Evolutionary conservation across 1,284 basidiomycete genomes (phyloP), one percentile per base, ranked within the genome.

Genomic region (Malassezia vespertilionis): DNA sequence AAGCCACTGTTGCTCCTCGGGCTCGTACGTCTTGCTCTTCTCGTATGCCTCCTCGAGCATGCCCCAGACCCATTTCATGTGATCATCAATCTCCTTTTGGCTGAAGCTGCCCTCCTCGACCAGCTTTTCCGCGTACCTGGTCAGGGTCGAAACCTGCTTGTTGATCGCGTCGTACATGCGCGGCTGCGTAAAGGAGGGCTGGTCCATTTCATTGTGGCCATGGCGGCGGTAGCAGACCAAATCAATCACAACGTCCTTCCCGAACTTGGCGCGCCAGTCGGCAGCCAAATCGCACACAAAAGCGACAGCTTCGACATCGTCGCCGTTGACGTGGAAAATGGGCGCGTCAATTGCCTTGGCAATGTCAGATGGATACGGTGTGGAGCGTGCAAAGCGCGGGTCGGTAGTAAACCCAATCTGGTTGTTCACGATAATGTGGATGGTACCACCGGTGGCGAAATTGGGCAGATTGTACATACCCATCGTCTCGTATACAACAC

Each of bases 361-460:
- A 63, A 99, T 86, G 72, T 99, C 93, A 45, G 91, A 95, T n/a
- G 85, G 85, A 76, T 99, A 97, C 32, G 93, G 86, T 2, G 93
- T 99, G 12, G 91, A 97, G 54, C 91, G 90, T 42, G 90, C 76
- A 75, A 96, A 96, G 55, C 90, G 83, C 39, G 93, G 93, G 72
- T 96, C 91, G 46, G 93, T 99, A 52, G 93, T 99, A 78, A 99
- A 99, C 58, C 93, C 93, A 56, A 97, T 95, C 74, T 99, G 93
- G 76, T 99, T 99, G 79, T 99, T 99, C 65, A 99, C 89, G 65
- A 99, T 90, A 57, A 97, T 77, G 73, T 97, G 93, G 63, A 97
- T 86, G 36, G 93, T 97, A 55, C 93, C 93, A 54, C 93, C 93
- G 15, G 90, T 95, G 40, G 90, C 89, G 73, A 95, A 99, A 75